Evolutionary conservation across 208 protist species (phyloP), one percentile per base, ranked within the genome.

Genomic region (Sergeia podlipaevii): DNA sequence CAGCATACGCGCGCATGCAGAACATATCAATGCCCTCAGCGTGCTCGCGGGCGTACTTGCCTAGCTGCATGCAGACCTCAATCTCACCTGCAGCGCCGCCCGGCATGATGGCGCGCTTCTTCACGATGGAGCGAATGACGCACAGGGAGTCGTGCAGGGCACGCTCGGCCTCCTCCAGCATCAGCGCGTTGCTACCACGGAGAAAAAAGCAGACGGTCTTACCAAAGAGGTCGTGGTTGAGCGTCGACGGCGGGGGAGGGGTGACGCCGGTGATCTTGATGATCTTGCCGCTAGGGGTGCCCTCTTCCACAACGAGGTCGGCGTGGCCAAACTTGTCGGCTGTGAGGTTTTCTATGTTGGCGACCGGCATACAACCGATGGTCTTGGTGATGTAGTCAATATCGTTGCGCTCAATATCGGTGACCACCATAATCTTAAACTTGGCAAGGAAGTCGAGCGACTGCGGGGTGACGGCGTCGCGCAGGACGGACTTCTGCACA

Each of bases 111-210:
- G 77, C 77, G 28, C 75, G 83, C 62, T 95, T 95, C 93, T 99
- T 99, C 41, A 99, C 95, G n/a, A 99, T 92, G 20, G 85, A 98
- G 18, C 98, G 85, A 51, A 99, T 96, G 37, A 99, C 98, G 66
- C 99, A 99, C n/a, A 99, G 82, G 2, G 98, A 98, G 77, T 99
- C 98, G 66, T 99, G 98, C 27, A 99, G 50, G 1, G 98, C 99
- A 38, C 98, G 87, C 55, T 99, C 97, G 10, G 97, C 88, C 84
- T 99, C 98, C 47, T 99, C 98, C 1, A 99, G 55, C 42, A 99
- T 85, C 15, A 99, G 74, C 50, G 94, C 84, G 78, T 99, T 99
- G 53, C 97, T 96, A 21, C 97, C 98, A 36, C 97, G 80, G 18
- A 97, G 64, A n/a, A 99, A 81, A 53, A 99, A 82, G 33, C 95